Evolutionary conservation across 164 flowering plant species (phyloP), one percentile per base, ranked within the genome.

Genomic region (Vitis riparia): DNA sequence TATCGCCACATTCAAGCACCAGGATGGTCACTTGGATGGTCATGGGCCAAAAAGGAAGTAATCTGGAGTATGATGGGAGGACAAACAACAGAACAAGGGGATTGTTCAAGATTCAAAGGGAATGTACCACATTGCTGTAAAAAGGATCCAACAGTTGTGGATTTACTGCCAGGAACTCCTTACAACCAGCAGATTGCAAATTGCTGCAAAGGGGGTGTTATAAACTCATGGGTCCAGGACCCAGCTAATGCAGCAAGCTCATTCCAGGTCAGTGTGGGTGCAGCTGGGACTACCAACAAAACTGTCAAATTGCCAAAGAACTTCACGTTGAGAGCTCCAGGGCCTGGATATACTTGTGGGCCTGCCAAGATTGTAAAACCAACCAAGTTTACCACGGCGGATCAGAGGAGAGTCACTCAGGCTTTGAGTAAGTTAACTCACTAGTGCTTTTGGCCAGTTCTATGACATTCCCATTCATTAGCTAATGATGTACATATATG

Each of bases 171-270:
- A 0, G 92, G 91, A 65, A 86, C 90, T 61, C 90, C 95, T 67
- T 90, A 87, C 81, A 90, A 90, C 76, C 91, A 86, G 81, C 93
- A 90, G 81, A 76, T 87, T 68, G 88, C 90, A 47, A 90, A 88
- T 76, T 90, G 95, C 73, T 90, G 95, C 79, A 84, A 77, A 80
- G 92, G 91, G 14, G 92, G 92, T 29, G 91, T 90, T 1, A 53
- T 90, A 49, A 85, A 63, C 76, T 81, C 91, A 2, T 87, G 84
- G 86, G 89, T 52, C 37, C 95, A 90, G 76, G 92, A 87, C 75
- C 88, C 88, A 32, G 77, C 73, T 57, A 82, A 65, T 77, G 86
- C 92, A 55, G 83, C 77, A 5, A 80, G 86, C 68, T 79, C 92
- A 1, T 90, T 90, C 65, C 92, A 88, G 79, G 58, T 90, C 68